These are phyloP conservation scores for Pseudogymnoascus sp. DNA, from an alignment of 2,329 filamentous ascomycete genomes.

Conservation along the genomic window DNA sequence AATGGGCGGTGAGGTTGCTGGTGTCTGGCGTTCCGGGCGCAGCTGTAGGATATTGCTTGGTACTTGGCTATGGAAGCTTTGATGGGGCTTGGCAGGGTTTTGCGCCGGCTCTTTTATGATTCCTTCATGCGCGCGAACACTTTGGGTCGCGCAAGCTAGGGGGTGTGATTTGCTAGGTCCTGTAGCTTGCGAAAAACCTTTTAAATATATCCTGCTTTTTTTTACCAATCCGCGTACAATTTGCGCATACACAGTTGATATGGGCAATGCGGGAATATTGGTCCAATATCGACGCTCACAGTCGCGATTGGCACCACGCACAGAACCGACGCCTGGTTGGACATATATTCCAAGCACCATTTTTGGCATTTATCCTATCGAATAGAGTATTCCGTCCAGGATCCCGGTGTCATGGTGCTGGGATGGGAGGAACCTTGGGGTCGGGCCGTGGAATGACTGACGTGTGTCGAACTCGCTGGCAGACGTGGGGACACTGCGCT, in stretches of 20 bases:
- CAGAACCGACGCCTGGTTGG: neutral
- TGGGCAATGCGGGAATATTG: neutral
- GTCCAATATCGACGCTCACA: neutral
- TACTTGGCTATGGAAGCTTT: constrained; percentile 1
- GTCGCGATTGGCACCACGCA: neutral
- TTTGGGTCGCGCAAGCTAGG: neutral
- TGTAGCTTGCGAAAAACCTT: neutral
- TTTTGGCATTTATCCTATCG: neutral
- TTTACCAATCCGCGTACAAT: too few species aligned
- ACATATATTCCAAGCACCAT: neutral
- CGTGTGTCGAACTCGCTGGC: neutral
- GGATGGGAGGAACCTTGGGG: neutral
- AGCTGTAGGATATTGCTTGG: neutral
- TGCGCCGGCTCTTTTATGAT: neutral
- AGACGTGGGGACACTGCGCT: neutral
- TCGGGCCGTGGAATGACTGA: neutral
- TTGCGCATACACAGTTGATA: neutral
- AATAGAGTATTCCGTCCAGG: neutral
- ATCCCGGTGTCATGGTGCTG: neutral
- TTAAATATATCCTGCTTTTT: neutral
- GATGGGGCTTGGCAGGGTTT: neutral
- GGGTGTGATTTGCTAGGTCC: neutral
- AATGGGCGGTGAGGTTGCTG: neutral
- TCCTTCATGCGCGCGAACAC: neutral
- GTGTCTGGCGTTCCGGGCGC: constrained; percentile 2